Evolutionary conservation across 805 yeast species (phyloP).

Genomic region (Starmerella vaccinii): DNA sequence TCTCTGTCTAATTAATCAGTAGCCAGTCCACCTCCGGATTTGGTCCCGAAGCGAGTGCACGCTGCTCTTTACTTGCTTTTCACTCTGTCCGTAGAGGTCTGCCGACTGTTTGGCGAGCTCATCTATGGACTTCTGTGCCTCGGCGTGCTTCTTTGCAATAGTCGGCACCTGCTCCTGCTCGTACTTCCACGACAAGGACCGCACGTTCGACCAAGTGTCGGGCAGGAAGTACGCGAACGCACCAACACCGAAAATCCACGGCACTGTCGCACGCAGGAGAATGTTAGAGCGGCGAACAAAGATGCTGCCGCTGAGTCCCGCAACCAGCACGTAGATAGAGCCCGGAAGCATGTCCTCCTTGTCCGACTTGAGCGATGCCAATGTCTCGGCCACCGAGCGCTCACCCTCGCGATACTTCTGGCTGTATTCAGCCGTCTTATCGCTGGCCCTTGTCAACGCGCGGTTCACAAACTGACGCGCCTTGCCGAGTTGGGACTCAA

Average conservation of each 20-base stretch:
- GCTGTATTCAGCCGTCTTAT: constrained; percentile 40
- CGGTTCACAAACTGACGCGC: constrained; percentile 39
- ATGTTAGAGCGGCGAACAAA: constrained; percentile 57
- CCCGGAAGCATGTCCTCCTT: constrained; percentile 66
- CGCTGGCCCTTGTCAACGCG: constrained; percentile 32
- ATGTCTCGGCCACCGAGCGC: constrained; percentile 50
- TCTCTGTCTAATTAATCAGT: not conserved
- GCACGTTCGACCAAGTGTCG: constrained; percentile 53
- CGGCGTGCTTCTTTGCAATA: constrained; percentile 52
- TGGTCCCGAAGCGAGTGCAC: constrained; percentile 8
- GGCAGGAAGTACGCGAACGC: constrained; percentile 63
- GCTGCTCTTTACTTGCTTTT: constrained; percentile 13
- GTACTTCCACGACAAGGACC: constrained; percentile 45
- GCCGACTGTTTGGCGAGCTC: constrained; percentile 39
- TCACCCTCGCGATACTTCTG: constrained; percentile 48
- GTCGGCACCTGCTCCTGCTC: constrained; percentile 52
- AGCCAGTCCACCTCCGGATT: constrained; percentile 20
- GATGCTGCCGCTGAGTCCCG: constrained; percentile 62
- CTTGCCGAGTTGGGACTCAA: constrained; percentile 41
- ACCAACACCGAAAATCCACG: constrained; percentile 48
- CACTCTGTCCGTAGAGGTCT: constrained; percentile 35
- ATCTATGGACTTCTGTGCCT: constrained; percentile 39
- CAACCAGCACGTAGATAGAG: constrained; percentile 55
- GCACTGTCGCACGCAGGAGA: constrained; percentile 44
- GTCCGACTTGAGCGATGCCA: constrained; percentile 52